A percentile compares a stretch with the other conserved stretches of the same genome.
These are phyloP conservation scores for Tetrapisispora fleetii DNA, from an alignment of 805 yeast genomes.

Conservation along the genomic window DNA sequence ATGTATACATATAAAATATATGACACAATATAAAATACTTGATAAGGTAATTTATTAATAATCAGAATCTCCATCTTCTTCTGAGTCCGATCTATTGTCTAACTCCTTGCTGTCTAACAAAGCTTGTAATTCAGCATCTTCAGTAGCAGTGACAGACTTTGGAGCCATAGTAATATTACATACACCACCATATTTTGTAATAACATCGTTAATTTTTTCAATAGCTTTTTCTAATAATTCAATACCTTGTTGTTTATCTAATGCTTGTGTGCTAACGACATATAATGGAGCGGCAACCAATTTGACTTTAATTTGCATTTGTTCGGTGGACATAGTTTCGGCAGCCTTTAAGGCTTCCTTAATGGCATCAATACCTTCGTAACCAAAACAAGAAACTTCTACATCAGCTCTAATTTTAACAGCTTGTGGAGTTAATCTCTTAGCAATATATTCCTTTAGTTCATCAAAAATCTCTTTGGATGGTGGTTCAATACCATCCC, in stretches of 20 bases:
- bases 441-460: slow-evolving; percentile 74
- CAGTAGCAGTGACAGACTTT: slow-evolving; percentile 96
- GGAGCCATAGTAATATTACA: slow-evolving; percentile 96
- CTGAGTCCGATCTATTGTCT: slow-evolving; percentile 67
- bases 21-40: neutral
- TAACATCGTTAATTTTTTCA: slow-evolving; percentile 58
- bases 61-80: slow-evolving; percentile 34
- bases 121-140: slow-evolving; percentile 95
- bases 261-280: slow-evolving; percentile 84
- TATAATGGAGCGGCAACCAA: slow-evolving; percentile 96
- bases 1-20: slow-evolving; percentile 1
- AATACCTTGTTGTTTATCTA: slow-evolving; percentile 85
- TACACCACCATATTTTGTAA: slow-evolving; percentile 68
- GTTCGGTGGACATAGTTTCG: slow-evolving; percentile 73
- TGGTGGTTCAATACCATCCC: slow-evolving; percentile 70
- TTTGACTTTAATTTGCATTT: slow-evolving; percentile 82
- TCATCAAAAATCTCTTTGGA: slow-evolving; percentile 70
- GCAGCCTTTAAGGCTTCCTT: slow-evolving; percentile 82
- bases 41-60: neutral
- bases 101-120: slow-evolving; percentile 87
- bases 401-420: slow-evolving; percentile 97
- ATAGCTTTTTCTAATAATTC: slow-evolving; percentile 72
- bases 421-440: slow-evolving; percentile 96
- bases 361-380: slow-evolving; percentile 97
- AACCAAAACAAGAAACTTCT: slow-evolving; percentile 92